phyloP scores from a whole-genome alignment of 1,139 yeast genomes.

The Waltiozyma sp. region DNA sequence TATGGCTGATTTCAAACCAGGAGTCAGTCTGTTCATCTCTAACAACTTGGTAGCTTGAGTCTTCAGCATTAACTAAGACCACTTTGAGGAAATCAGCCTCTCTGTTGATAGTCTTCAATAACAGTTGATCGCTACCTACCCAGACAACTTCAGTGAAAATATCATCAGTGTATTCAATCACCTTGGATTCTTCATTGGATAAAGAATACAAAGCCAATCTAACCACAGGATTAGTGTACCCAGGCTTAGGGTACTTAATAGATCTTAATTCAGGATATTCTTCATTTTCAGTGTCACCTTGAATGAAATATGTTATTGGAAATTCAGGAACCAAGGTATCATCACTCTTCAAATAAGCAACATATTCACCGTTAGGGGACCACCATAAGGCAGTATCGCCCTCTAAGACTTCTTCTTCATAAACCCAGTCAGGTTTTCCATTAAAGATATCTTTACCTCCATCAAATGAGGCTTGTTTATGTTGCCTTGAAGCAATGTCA shows the following conservation, averaged over 20 bases:
- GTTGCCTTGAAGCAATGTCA: constrained; percentile 30
- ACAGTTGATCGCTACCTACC: constrained; percentile 47
- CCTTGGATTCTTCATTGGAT: constrained; percentile 23
- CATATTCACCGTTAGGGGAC: constrained; percentile 59
- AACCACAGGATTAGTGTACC: constrained; percentile 63
- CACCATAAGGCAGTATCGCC: constrained; percentile 76
- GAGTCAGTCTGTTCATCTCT: constrained; percentile 44
- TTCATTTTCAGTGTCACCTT: constrained; percentile 25
- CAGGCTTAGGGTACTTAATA: constrained; percentile 89
- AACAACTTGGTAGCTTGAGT: constrained; percentile 25
- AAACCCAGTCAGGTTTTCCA: constrained; percentile 96
- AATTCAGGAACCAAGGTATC: constrained; percentile 67
- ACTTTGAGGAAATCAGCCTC: constrained; percentile 56
- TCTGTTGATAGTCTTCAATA: constrained; percentile 65
- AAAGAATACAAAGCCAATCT: constrained; percentile 31
- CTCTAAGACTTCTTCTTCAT: constrained; percentile 82
- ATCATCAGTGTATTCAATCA: constrained; percentile 42
- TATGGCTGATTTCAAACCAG: constrained; percentile 76
- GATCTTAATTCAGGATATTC: constrained; percentile 57
- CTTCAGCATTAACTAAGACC: constrained; percentile 36
- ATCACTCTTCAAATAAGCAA: constrained; percentile 61
- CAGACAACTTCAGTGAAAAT: constrained; percentile 68
- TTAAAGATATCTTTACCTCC: constrained; percentile 70
- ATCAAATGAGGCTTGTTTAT: constrained; percentile 45
- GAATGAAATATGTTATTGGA: constrained; percentile 63